Percentiles rank a stretch among this genome's conserved stretches.
phyloP scores from a whole-genome alignment of 768 basidiomycete genomes.

The Boletales sp. region DNA sequence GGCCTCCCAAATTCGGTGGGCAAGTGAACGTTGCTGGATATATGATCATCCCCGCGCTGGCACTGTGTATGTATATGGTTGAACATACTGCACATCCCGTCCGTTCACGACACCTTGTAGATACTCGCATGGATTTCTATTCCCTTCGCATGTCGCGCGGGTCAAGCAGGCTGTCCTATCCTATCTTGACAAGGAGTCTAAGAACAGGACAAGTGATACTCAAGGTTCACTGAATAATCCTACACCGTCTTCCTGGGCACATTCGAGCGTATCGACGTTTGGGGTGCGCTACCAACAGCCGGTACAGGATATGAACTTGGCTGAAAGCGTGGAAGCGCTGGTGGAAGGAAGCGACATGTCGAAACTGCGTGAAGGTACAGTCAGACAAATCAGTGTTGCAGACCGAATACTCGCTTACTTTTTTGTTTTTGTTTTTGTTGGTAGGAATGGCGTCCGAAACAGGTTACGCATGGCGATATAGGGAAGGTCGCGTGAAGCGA shows the following conservation, averaged over 20 bases:
- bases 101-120: conserved; percentile 35
- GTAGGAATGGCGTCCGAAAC: conserved; percentile 57
- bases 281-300: conserved; percentile 73
- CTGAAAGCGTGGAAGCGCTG: conserved; percentile 83
- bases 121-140: conserved; percentile 93
- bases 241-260: conserved; percentile 62
- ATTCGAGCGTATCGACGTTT: conserved; percentile 86
- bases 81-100: neutral
- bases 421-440: neutral
- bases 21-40: conserved; percentile 92
- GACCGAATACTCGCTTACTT: neutral
- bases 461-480: conserved; percentile 64
- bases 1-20: conserved; percentile 79
- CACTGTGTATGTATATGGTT: conserved; percentile 66
- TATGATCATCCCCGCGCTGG: conserved; percentile 95
- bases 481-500: conserved; percentile 64
- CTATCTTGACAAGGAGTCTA: conserved; percentile 44
- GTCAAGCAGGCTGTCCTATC: conserved; percentile 55
- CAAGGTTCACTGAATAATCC: conserved; percentile 27
- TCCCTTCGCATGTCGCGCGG: conserved; percentile 81
- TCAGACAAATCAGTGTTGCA: neutral
- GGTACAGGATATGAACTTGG: conserved; percentile 55
- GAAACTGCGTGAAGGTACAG: conserved; percentile 56
- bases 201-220: conserved; percentile 33
- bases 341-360: conserved; percentile 92